Base-by-base conservation (phyloP, 768 basidiomycete genomes). In the Pleurotus ostreatus region DNA sequence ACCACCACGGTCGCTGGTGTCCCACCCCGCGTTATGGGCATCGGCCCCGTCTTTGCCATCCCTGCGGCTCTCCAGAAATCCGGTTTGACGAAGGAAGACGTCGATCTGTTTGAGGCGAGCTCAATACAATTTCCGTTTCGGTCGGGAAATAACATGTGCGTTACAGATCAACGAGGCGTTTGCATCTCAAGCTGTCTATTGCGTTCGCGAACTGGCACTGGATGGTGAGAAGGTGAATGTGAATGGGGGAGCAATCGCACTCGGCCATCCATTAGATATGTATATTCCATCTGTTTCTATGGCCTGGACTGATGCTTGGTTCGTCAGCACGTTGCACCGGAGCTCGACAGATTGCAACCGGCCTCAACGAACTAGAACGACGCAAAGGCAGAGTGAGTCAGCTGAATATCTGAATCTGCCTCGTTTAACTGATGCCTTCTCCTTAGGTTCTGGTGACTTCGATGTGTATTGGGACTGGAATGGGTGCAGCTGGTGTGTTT, bases 381-480 rank as follows among this genome's bases (percentile, higher is more conserved):
- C 74, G 89, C 57, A 75, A 80, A 25, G 84, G 84, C 49, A 88
- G 87, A 77, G 90, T 83, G 65, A 66, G 71, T 60, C 30, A 34
- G 30, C 30, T 34, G 63, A 44, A 58, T 57, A 51, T 30, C 30
- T 34, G 12, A 20, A 48, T 18, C 12, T 13, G 40, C 20, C 46
- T 39, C 26, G n/a, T 23, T 59, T 23, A 22, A 9, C 22, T 43
- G 60, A 61, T 54, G 39, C 52, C 25, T 12, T n/a, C 44, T 26
- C 12, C 23, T 25, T 53, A 89, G 89, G 73, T 94, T 5, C 75
- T 95, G 46, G 80, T 92, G n/a, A 93, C 90, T 2, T 85, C 85
- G 12, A 94, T 94, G 92, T 94, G 92, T 65, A 86, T 95, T 54
- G 85, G 88, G 15, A 87, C 86, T 11, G 90, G 92, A n/a, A 93